Evolutionary conservation across 2,329 filamentous ascomycete genomes (phyloP).

Genomic region (Aspergillus ruber): DNA sequence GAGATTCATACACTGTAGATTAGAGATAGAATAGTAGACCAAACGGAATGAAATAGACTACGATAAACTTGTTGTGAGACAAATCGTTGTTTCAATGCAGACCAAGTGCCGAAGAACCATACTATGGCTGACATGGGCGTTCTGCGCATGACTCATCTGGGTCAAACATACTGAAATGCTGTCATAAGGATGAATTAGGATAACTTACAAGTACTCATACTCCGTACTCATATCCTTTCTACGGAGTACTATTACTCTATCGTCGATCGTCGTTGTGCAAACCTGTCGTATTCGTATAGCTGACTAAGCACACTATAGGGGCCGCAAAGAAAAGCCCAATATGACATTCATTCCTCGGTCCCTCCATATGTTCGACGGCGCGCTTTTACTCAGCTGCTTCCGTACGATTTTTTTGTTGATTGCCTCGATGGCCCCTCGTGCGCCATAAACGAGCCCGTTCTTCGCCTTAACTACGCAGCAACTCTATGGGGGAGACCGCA

Average conservation of each 20-base stretch:
- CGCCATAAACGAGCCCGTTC: not conserved
- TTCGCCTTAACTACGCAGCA: not conserved
- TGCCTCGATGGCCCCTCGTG: not conserved
- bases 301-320: not conserved
- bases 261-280: not conserved
- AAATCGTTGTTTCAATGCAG: no score
- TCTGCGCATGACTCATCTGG: no score
- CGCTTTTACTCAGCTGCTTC: not conserved
- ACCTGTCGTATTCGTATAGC: no score
- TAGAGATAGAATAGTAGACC: no score
- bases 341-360: not conserved
- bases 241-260: not conserved
- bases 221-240: not conserved
- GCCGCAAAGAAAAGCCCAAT: not conserved
- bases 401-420: not conserved
- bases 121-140: no score
- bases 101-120: no score
- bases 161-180: no score
- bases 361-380: no score
- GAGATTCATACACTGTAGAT: no score
- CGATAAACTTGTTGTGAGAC: no score
- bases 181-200: no score
- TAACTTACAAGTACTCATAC: not conserved
- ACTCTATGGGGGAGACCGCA: slow-evolving; percentile 18
- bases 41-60: no score